Evolutionary conservation across 2,329 filamentous ascomycete genomes (phyloP).

Genomic region (Trichocomaceae sp.): DNA sequence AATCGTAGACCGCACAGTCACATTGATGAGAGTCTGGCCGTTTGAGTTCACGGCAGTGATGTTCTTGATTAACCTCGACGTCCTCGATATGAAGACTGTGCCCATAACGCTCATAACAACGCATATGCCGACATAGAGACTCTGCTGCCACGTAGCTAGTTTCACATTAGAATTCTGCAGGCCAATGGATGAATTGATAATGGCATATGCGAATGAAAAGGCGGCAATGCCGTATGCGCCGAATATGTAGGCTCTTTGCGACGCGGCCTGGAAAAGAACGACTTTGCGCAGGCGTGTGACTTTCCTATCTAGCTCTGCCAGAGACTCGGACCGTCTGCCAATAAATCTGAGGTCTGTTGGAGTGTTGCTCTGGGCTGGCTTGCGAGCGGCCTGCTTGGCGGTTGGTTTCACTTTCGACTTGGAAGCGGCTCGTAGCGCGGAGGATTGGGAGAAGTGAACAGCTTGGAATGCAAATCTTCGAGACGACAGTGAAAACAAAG

Average conservation of each 20-base stretch:
- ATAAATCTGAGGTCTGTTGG: slow-evolving; percentile 19
- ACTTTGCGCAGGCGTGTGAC: slow-evolving; percentile 53
- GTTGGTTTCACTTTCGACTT: slow-evolving; percentile 12
- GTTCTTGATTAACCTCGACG: slow-evolving; percentile 50
- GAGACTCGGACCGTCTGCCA: slow-evolving; percentile 31
- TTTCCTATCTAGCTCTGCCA: slow-evolving; percentile 45
- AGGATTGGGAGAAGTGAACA: slow-evolving; percentile 17
- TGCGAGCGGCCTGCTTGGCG: slow-evolving; percentile 11
- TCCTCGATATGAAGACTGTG: slow-evolving; percentile 53
- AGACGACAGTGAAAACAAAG: slow-evolving; percentile 15
- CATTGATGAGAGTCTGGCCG: slow-evolving; percentile 27
- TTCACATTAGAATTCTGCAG: slow-evolving; percentile 47
- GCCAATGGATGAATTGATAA: slow-evolving; percentile 47
- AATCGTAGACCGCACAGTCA: slow-evolving; percentile 30
- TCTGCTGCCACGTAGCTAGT: slow-evolving; percentile 51
- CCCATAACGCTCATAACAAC: slow-evolving; percentile 56
- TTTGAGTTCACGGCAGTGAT: slow-evolving; percentile 48
- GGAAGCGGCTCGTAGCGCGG: slow-evolving; percentile 1
- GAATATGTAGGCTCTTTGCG: slow-evolving; percentile 57
- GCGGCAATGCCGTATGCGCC: slow-evolving; percentile 53
- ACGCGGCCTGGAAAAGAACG: slow-evolving; percentile 58
- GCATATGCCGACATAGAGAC: slow-evolving; percentile 53
- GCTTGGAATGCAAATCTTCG: slow-evolving; percentile 16
- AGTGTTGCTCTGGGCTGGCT: background rate
- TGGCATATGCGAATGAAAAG: slow-evolving; percentile 49